phyloP scores from a whole-genome alignment of 108 stramenopile genomes.

The Nitzschia putrida region DNA sequence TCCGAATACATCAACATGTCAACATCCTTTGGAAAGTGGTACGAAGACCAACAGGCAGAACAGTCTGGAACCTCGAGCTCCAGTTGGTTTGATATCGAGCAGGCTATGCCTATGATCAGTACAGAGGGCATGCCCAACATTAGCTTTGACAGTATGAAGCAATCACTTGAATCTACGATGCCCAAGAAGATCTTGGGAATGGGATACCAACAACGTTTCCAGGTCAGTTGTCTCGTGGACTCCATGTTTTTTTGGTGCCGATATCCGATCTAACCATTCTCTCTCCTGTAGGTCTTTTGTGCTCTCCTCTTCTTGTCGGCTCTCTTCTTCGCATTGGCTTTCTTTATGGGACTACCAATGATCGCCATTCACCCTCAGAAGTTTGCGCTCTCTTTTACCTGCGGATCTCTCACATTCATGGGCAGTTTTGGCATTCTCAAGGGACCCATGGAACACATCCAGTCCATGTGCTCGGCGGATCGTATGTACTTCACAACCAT shows the following conservation, averaged over 20 bases:
- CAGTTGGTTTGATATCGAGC: conserved; percentile 34
- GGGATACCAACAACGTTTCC: conserved; percentile 89
- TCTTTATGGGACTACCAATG: conserved; percentile 90
- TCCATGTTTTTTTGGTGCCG: background rate
- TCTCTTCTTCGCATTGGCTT: conserved; percentile 88
- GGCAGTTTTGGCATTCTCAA: conserved; percentile 85
- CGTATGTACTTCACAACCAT: conserved; percentile 76
- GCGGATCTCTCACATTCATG: conserved; percentile 93
- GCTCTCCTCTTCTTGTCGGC: conserved; percentile 74
- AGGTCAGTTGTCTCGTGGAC: conserved; percentile 29
- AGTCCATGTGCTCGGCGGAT: conserved; percentile 69
- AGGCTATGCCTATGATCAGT: conserved; percentile 54
- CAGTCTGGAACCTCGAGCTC: conserved; percentile 27
- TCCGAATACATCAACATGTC: conserved; percentile 6
- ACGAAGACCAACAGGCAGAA: conserved; percentile 73
- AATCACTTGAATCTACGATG: conserved; percentile 80
- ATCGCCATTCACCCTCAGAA: conserved; percentile 89
- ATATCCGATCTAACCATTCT: background rate
- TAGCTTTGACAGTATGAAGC: conserved; percentile 64
- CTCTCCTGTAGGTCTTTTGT: conserved; percentile 67
- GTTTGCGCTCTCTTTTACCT: conserved; percentile 92
- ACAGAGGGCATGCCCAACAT: conserved; percentile 42
- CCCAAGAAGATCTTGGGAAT: conserved; percentile 86
- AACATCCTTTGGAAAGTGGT: conserved; percentile 75
- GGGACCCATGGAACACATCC: conserved; percentile 78